Evolutionary conservation across 73 alveolate genomes (phyloP).

Genomic region (Effrenium voratum): DNA sequence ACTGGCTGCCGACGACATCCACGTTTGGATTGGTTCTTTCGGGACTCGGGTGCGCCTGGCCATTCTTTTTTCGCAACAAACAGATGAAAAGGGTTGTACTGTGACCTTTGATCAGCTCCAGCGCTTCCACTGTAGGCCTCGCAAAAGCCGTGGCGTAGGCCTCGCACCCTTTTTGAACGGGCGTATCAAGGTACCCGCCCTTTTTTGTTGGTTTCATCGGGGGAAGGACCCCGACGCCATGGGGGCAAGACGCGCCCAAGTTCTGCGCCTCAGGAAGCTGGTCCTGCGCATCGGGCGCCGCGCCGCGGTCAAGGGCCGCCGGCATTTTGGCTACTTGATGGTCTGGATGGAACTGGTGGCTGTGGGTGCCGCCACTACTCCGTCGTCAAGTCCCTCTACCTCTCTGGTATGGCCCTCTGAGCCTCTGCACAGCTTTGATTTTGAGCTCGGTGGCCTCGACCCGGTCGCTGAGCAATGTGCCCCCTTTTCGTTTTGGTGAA

Average conservation of each 20-base stretch:
- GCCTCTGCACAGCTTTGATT: background rate
- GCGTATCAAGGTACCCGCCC: too few species aligned
- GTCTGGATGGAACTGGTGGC: background rate
- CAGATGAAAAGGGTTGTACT: too few species aligned
- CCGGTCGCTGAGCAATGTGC: background rate
- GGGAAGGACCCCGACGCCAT: background rate
- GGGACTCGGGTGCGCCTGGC: too few species aligned
- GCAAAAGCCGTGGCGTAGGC: too few species aligned
- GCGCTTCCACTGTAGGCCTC: too few species aligned
- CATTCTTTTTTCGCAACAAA: too few species aligned
- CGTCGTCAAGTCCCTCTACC: background rate
- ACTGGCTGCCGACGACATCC: too few species aligned
- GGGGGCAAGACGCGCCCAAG: background rate
- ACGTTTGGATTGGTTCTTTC: too few species aligned
- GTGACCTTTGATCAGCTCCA: too few species aligned
- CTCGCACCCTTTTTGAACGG: too few species aligned
- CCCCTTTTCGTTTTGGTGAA: background rate
- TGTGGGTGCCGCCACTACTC: background rate
- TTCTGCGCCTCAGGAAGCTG: background rate
- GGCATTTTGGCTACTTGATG: background rate
- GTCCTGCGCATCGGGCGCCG: constrained; percentile 79
- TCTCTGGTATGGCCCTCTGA: background rate
- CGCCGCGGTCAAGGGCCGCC: constrained; percentile 59
- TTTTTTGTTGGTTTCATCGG: too few species aligned
- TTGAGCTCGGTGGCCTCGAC: background rate